Evolutionary conservation across 164 flowering plant genomes (phyloP).

Genomic region (Brasenia schreberi): DNA sequence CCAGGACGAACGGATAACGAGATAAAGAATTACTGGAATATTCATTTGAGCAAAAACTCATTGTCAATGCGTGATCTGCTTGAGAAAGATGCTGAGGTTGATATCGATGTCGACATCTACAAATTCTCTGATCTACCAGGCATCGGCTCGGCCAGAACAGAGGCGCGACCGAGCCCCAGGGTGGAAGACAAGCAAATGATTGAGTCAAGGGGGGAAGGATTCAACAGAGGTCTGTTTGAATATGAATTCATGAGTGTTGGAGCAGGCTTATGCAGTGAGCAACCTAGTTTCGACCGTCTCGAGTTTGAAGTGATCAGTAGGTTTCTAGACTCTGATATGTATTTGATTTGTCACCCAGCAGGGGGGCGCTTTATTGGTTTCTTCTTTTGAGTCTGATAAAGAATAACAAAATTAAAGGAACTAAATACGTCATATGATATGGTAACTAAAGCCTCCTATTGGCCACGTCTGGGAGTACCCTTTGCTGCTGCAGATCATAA

Average conservation of each 20-base stretch:
- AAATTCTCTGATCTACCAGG: neutral
- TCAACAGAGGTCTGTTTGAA: neutral
- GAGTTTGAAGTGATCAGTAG: neutral
- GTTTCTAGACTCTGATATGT: neutral
- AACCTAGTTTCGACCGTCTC: neutral
- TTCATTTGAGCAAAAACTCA: slow-evolving; percentile 19
- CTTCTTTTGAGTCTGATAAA: neutral
- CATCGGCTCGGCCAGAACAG: neutral
- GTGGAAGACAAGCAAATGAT: neutral
- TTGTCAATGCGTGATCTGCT: slow-evolving; percentile 5
- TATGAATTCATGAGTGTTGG: neutral
- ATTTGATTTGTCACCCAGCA: too few species aligned
- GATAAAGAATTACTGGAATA: slow-evolving; percentile 8
- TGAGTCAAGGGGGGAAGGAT: neutral
- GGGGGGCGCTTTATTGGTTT: neutral
- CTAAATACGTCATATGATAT: too few species aligned
- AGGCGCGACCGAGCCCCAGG: neutral
- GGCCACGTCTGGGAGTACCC: too few species aligned
- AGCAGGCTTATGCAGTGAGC: neutral
- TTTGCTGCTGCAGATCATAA: too few species aligned
- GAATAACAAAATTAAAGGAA: too few species aligned
- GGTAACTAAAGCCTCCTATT: too few species aligned
- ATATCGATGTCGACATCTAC: slow-evolving; percentile 1
- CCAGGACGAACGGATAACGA: neutral
- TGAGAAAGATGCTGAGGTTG: neutral